Percentiles rank a stretch among this genome's conserved stretches.
These are phyloP conservation scores for Nemania sp. DNA, from an alignment of 2,329 filamentous ascomycete genomes.

Conservation along the genomic window DNA sequence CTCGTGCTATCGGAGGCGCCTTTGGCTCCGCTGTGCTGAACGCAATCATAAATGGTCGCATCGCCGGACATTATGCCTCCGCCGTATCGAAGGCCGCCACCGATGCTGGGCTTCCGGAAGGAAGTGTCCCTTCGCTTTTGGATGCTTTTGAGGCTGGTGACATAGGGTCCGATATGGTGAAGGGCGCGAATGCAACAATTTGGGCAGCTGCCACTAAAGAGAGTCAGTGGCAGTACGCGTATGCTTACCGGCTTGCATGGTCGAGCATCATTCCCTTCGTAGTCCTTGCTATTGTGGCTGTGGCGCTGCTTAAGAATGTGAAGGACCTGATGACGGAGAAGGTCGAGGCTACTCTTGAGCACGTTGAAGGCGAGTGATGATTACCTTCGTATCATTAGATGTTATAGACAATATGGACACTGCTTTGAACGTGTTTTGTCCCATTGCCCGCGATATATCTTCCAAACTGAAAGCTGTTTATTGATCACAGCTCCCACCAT, in stretches of 20 bases:
- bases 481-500: too few species aligned
- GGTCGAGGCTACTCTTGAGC: constrained; percentile 56
- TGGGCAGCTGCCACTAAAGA: constrained; percentile 44
- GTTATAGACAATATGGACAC: too few species aligned
- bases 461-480: too few species aligned
- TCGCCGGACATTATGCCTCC: constrained; percentile 45
- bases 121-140: constrained; percentile 44
- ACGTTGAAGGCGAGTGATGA: constrained; percentile 19
- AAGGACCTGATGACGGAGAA: constrained; percentile 57
- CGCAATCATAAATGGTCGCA: constrained; percentile 54
- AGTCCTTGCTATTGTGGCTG: constrained; percentile 49
- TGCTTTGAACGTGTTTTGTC: too few species aligned
- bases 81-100: constrained; percentile 47
- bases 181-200: constrained; percentile 43
- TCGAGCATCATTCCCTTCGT: constrained; percentile 55
- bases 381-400: background rate
- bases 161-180: constrained; percentile 30
- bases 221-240: constrained; percentile 50
- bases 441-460: too few species aligned
- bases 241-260: constrained; percentile 54
- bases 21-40: constrained; percentile 56
- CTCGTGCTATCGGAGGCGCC: constrained; percentile 55
- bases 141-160: constrained; percentile 44
- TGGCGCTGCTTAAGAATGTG: constrained; percentile 50
- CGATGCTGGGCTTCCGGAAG: constrained; percentile 46